Percentiles rank a stretch among this genome's conserved stretches.
These are phyloP conservation scores for Colletotrichum theobromicola DNA, from an alignment of 2,329 filamentous ascomycete species.

Conservation along the genomic window DNA sequence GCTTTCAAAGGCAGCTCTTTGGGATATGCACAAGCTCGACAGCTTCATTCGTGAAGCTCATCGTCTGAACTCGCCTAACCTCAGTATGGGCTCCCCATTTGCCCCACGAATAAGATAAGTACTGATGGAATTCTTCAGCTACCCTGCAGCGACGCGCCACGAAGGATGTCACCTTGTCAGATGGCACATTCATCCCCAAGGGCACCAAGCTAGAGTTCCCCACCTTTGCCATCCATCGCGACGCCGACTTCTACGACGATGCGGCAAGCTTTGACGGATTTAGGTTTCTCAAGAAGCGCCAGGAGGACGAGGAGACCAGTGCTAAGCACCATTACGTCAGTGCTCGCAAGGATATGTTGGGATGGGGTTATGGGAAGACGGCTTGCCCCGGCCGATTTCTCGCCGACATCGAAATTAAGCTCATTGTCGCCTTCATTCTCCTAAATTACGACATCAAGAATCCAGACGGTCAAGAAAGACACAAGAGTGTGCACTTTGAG, in stretches of 20 bases:
- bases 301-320: neutral
- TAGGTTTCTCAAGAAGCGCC: neutral
- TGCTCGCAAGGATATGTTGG: neutral
- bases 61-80: neutral
- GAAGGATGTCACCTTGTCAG: neutral
- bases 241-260: conserved; percentile 62
- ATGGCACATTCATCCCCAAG: neutral
- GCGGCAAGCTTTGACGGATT: conserved; percentile 44
- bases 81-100: neutral
- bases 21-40: neutral
- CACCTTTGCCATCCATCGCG: conserved; percentile 59
- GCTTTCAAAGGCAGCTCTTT: neutral
- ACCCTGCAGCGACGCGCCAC: neutral
- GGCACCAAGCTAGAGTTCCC: neutral
- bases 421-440: neutral
- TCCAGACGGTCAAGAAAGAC: neutral
- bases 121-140: neutral
- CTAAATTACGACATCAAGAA: neutral
- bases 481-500: neutral
- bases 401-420: neutral
- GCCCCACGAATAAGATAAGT: neutral
- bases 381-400: neutral
- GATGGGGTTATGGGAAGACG: neutral
- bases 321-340: neutral
- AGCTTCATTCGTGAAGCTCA: neutral